Base-by-base conservation (phyloP, 139 green algal genomes). In the Chlorella sp. region DNA sequence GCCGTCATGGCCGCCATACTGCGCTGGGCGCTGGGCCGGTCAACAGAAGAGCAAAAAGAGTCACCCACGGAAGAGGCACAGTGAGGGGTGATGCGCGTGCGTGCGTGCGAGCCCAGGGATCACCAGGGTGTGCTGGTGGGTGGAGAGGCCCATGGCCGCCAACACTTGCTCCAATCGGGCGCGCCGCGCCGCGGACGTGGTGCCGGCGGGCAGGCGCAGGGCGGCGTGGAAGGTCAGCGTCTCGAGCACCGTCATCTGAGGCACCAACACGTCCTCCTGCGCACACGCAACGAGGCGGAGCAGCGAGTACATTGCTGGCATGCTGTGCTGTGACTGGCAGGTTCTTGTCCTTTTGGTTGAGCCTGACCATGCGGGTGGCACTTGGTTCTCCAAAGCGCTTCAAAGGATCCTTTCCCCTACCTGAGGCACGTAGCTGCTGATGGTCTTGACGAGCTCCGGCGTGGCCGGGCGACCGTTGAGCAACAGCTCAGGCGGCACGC, bases 261-360 rank as follows among this genome's bases (percentile, higher is more conserved):
- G 81, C 66, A 88, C 67, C 63, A 88, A 83, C 33, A 82, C 78
- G 73, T 88, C 83, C n/a, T 86, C 73, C 81, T 87, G 77, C 26
- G 64, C 35, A 34, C 23, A 20, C 10, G 60, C 5, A 31, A 10
- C 17, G 27, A 31, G 60, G 23, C 27, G 23, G 26, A 5, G 5
- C 24, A n/a, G 36, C 24, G 27, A 27, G n/a, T n/a, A n/a, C n/a
- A n/a, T n/a, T n/a, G n/a, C n/a, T n/a, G n/a, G n/a, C n/a, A n/a
- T n/a, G n/a, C n/a, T n/a, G n/a, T n/a, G n/a, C n/a, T n/a, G n/a
- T n/a, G n/a, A n/a, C n/a, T n/a, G n/a, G n/a, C n/a, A n/a, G n/a
- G n/a, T n/a, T n/a, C n/a, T n/a, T n/a, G n/a, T n/a, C n/a, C n/a
- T n/a, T n/a, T n/a, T n/a, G n/a, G n/a, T n/a, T n/a, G n/a, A n/a